phyloP scores from a whole-genome alignment of 2,329 filamentous ascomycete genomes.

The Triangularia setosa region DNA sequence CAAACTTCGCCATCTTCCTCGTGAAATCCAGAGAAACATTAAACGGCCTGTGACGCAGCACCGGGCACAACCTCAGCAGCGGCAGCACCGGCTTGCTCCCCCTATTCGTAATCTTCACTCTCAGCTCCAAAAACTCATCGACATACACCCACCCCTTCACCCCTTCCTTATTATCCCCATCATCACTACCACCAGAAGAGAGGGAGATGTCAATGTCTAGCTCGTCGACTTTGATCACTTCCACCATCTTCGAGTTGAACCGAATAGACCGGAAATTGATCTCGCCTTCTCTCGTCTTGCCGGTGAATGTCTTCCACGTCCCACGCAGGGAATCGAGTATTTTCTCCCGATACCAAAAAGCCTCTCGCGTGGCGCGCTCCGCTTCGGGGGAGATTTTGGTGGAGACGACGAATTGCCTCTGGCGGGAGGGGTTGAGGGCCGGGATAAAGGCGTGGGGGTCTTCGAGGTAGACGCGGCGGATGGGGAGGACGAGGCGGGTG shows the following conservation, averaged over 20 bases:
- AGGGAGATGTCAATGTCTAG: constrained; percentile 64
- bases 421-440: constrained; percentile 72
- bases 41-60: constrained; percentile 67
- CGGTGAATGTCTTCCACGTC: constrained; percentile 61
- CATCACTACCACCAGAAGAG: constrained; percentile 30
- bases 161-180: constrained; percentile 13
- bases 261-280: constrained; percentile 75
- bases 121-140: constrained; percentile 67
- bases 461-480: constrained; percentile 71
- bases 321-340: constrained; percentile 69
- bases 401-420: constrained; percentile 89
- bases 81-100: constrained; percentile 64
- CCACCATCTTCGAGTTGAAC: constrained; percentile 73
- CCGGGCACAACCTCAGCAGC: constrained; percentile 71
- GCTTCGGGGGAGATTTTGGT: constrained; percentile 73
- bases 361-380: constrained; percentile 73
- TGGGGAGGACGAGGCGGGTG: constrained; percentile 69
- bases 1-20: constrained; percentile 61
- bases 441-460: constrained; percentile 76
- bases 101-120: constrained; percentile 70
- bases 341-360: constrained; percentile 87
- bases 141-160: constrained; percentile 33
- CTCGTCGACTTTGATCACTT: constrained; percentile 77
- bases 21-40: constrained; percentile 75
- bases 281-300: constrained; percentile 54